Evolutionary conservation across 2,329 filamentous ascomycete species (phyloP), one percentile per base, ranked within the genome.

Genomic region (Aspergillus latus): DNA sequence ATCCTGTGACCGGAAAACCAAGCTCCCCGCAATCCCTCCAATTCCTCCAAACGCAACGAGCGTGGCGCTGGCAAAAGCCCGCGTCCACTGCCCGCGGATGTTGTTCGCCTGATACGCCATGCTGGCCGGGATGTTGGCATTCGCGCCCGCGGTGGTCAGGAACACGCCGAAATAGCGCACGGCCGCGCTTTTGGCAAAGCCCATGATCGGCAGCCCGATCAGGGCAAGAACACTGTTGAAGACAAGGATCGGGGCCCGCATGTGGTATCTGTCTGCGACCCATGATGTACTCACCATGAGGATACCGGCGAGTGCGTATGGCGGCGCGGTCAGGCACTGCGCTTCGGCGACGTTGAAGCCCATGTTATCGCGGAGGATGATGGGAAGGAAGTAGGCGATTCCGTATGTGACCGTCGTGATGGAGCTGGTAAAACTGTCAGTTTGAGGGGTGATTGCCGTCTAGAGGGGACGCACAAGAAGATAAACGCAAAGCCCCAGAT

Each of bases 61-160:
- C 0, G 86, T 88, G 1, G 90, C 88, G 57, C 85, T 89, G 68
- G 85, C 87, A 63, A 94, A 86, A 0, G 90, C 90, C 48, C 90
- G 84, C 76, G 93, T 94, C 89, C 90, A 94, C 75, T 94, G 90
- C 0, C 90, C 90, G 50, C 89, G 85, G 67, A 95, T 88, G 73
- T 95, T 95, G 75, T 93, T 94, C 40, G 89, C 88, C 75, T 93
- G 90, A 76, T 90, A 93, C 0, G 89, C 83, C 77, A 95, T 84
- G 37, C 84, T 79, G 3, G 84, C 81, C 0, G 91, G 90, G 5
- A 94, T 79, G 68, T 94, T 94, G 62, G 86, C 82, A 72, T 92
- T 92, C 62, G 86, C 85, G 9, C 88, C 90, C 0, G 88, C 87
- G 0, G 88, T 87, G 30, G 85, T 81, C 44, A 92, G 76, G 76